Evolutionary conservation across 2,329 filamentous ascomycete genomes (phyloP), one percentile per base, ranked within the genome.

Genomic region (Diaporthe australafricana): DNA sequence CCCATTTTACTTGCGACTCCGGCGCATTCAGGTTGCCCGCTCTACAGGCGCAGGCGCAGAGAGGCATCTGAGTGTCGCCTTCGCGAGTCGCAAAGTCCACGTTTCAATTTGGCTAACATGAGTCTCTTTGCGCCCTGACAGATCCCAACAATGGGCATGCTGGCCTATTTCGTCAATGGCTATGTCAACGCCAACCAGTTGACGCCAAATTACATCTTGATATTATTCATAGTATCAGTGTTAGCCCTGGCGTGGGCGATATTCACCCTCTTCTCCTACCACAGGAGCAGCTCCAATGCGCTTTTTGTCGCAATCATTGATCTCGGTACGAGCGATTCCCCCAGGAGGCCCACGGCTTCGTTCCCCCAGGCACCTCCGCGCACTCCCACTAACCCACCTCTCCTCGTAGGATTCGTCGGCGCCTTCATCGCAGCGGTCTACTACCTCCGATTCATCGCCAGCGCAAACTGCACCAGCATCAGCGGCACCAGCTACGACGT

Each of bases 401-500:
- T 6, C 17, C 12, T 7, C 25, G 16, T 50, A 73, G 72, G 81
- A 77, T 90, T 93, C 78, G 83, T 91, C 72, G 90, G 89, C 75
- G 89, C 89, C 71, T 86, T 92, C 77, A 91, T 92, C 77, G 90
- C 88, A 48, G 88, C 80, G 75, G 88, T 91, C 70, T 91, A 88
- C 81, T 84, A 85, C 75, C 84, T 92, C 65, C 87, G 90, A 76
- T 87, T 85, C 77, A 90, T 92, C 78, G 81, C 87, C 20, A 79
- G 85, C 72, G 88, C 89, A 70, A 87, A 94, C 84, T 98, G 96
- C 87, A 83, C 88, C 22, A 82, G 85, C 80, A 87, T 94, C 80
- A 78, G 78, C 4, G 84, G 83, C 66, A 82, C 84, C 60, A 78
- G 82, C 27, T 90, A 90, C 81, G 87, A 87, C 76, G 79, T 89